phyloP scores from a whole-genome alignment of 352 stramenopile species.

The Thraustochytrium sp. region DNA sequence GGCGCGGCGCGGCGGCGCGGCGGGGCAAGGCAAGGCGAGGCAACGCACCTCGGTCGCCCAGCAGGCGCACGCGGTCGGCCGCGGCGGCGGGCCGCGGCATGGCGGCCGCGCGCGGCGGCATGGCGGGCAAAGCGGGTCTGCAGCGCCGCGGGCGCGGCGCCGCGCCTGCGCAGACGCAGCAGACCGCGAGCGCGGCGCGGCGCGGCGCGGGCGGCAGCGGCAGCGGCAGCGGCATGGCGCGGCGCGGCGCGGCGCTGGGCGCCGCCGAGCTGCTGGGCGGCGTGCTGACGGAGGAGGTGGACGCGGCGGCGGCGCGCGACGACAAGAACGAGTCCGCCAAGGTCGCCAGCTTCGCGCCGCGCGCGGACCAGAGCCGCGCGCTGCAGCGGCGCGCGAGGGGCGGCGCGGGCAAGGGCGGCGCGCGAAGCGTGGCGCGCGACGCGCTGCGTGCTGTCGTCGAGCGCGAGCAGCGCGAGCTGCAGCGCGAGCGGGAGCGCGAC shows the following conservation, averaged over 20 bases:
- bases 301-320: not conserved
- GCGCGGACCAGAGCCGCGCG: not conserved
- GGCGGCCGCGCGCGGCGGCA: not conserved
- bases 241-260: not conserved
- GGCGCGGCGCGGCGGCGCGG: too few species aligned
- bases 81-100: not conserved
- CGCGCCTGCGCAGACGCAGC: not conserved
- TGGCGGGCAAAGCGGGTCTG: too few species aligned
- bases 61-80: not conserved
- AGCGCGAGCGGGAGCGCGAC: not conserved
- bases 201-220: not conserved
- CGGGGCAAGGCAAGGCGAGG: not conserved
- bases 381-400: not conserved
- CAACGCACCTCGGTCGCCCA: not conserved
- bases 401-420: too few species aligned
- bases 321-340: not conserved
- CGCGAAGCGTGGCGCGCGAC: not conserved
- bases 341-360: not conserved
- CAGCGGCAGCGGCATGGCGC: not conserved
- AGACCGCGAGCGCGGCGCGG: not conserved
- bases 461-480: not conserved
- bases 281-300: not conserved
- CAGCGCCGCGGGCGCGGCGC: slow-evolving; percentile 1
- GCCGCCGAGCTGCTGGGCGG: not conserved
- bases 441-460: not conserved